Percentiles rank a stretch among this genome's conserved stretches.
Evolutionary conservation across 2,329 filamentous ascomycete genomes (phyloP).

Genomic region (Neofusicoccum sp.): DNA sequence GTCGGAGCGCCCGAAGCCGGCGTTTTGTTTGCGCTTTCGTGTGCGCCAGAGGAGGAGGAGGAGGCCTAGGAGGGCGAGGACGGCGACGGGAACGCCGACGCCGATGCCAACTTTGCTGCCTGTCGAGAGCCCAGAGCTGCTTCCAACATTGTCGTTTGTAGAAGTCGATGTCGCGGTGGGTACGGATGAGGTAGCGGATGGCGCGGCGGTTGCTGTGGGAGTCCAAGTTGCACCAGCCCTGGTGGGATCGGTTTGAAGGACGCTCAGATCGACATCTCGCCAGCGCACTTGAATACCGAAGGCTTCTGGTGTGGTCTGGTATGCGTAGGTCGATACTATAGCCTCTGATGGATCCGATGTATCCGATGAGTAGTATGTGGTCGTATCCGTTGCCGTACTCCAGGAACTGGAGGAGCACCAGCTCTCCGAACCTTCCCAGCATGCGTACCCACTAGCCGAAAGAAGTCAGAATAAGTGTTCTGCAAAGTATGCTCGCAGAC

Average conservation of each 20-base stretch:
- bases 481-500: too few relatives aligned
- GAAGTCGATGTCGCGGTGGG: not conserved
- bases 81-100: slow-evolving; percentile 56
- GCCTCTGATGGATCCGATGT: too few relatives aligned
- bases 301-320: not conserved
- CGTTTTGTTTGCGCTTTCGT: not conserved
- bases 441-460: not conserved
- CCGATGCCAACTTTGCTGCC: slow-evolving; percentile 32
- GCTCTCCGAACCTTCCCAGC: not conserved
- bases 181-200: not conserved
- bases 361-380: too few relatives aligned
- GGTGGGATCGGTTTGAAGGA: not conserved
- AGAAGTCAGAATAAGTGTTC: too few relatives aligned
- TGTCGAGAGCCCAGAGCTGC: not conserved
- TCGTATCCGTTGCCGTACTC: too few relatives aligned
- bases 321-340: too few relatives aligned
- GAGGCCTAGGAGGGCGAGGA: slow-evolving; percentile 53
- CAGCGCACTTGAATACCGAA: not conserved
- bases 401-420: not conserved
- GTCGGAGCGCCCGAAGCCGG: not conserved
- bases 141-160: not conserved
- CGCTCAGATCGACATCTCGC: not conserved
- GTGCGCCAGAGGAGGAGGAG: not conserved
- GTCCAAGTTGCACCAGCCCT: not conserved
- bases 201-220: not conserved